Percentiles rank a stretch among this genome's conserved stretches.
phyloP scores from a whole-genome alignment of 2,329 filamentous ascomycete species.

The Penicillium fuscoglaucum region DNA sequence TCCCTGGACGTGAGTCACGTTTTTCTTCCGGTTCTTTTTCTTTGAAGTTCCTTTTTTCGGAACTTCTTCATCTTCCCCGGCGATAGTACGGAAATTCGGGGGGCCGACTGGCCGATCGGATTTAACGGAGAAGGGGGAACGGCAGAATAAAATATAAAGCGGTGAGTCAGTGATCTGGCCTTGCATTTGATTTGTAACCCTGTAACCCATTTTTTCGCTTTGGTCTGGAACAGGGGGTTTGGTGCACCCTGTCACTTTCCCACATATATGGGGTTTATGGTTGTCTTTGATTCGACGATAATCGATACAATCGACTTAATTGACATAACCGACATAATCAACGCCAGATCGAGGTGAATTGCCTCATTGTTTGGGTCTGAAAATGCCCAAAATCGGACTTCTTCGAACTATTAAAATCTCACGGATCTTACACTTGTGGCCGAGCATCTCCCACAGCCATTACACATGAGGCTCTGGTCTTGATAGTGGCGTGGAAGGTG shows the following conservation, averaged over 20 bases:
- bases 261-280: neutral
- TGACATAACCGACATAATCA: neutral
- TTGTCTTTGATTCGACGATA: neutral
- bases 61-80: conserved; percentile 1
- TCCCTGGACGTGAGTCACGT: conserved; percentile 21
- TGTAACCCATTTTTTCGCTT: neutral
- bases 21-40: conserved; percentile 29
- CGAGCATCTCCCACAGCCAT: neutral
- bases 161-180: neutral
- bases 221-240: neutral
- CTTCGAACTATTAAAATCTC: neutral
- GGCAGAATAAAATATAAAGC: neutral
- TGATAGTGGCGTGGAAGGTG: neutral
- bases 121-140: neutral
- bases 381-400: conserved; percentile 8
- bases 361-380: conserved; percentile 12
- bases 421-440: neutral
- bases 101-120: conserved; percentile 4
- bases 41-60: conserved; percentile 25
- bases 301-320: neutral
- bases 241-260: neutral
- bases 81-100: conserved; percentile 19
- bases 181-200: neutral
- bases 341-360: neutral
- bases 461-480: neutral